Evolutionary conservation across 257 asterid species (phyloP).

Genomic region (Solanum gracilifrons): DNA sequence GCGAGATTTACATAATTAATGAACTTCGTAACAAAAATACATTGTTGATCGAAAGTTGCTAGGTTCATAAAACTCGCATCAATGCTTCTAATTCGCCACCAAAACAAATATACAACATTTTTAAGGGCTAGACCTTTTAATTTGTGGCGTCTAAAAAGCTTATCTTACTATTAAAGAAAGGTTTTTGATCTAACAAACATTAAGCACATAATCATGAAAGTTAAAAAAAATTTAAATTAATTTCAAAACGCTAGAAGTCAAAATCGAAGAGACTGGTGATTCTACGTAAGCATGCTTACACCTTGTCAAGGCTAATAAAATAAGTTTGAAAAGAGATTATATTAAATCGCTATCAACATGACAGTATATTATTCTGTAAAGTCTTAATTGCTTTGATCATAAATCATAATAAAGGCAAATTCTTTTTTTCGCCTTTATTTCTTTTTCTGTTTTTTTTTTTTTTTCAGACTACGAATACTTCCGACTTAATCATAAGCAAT

Average conservation of each 20-base stretch:
- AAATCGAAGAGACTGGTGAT: background rate
- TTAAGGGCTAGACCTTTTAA: accelerated
- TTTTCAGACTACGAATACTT: background rate
- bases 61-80: background rate
- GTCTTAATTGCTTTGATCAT: background rate
- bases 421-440: background rate
- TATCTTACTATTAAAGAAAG: background rate
- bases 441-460: background rate
- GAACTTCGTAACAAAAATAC: too few relatives aligned
- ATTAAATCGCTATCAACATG: background rate
- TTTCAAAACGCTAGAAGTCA: background rate
- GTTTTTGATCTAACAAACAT: background rate
- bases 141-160: background rate
- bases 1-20: too few relatives aligned
- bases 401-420: background rate
- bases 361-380: background rate
- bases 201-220: background rate
- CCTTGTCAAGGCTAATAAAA: background rate
- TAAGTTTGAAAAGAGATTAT: background rate
- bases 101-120: background rate
- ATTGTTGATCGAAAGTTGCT: background rate
- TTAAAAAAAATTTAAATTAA: background rate
- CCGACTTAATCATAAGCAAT: background rate
- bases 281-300: background rate
- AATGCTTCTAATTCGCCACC: background rate